Base-by-base conservation (phyloP, 2,329 filamentous ascomycete genomes). In the Ascochyta lentis region DNA sequence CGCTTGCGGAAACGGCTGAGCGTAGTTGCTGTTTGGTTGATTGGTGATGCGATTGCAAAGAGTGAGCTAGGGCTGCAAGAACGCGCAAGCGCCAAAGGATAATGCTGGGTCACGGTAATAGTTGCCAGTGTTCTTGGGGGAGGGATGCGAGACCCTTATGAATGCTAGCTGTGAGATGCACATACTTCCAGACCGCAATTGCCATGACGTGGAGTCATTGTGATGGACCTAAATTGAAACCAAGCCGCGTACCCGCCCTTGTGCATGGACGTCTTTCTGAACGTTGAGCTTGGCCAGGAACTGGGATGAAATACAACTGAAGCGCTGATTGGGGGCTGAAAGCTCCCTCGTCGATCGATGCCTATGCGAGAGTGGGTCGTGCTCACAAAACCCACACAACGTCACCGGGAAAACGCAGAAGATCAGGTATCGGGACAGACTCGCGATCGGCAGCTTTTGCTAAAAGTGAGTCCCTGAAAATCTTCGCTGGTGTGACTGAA, bases 181-280 rank as follows among this genome's bases (percentile, higher is more conserved):
- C 62, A 65, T 65, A 56, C 60, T 59, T 42, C 49, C 53, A 47
- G 34, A 42, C 51, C 48, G 49, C 63, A 42, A 55, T 43, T 52
- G 58, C 61, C 65, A 71, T 71, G 69, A 70, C 69, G 67, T 68
- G 61, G 49, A 57, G 43, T 50, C 33, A 51, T 50, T 46, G 51
- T 22, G 56, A 52, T 49, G 49, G 33, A 33, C 47, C 42, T 39
- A 55, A 51, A 46, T 57, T 44, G 54, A 57, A 57, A 57, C 54
- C 35, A 27, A 31, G 49, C 54, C 54, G 54, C 44, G 54, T 47
- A 49, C 49, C 53, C 55, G 51, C n/a, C 48, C 45, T 52, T 46
- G 49, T 35, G 49, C 55, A 49, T 54, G 51, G 51, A 54, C 53
- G 26, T n/a, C 19, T 47, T 34, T 47, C 15, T 40, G 45, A 49